These are phyloP conservation scores for Penicillium sp. DNA, from an alignment of 2,329 filamentous ascomycete genomes.

Conservation along the genomic window DNA sequence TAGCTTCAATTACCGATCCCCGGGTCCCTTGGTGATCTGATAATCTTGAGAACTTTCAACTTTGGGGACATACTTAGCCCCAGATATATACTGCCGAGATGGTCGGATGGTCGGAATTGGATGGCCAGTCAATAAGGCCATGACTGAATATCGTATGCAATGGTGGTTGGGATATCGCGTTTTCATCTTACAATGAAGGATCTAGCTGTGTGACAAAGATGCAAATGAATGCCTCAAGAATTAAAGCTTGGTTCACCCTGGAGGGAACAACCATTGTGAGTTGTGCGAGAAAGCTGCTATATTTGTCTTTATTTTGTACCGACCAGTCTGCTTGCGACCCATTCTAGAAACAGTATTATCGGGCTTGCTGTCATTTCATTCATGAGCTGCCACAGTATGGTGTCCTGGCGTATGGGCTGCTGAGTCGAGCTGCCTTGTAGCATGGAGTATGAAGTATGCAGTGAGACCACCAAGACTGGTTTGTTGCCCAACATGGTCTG, in stretches of 20 bases:
- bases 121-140: background rate
- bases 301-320: background rate
- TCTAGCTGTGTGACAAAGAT: background rate
- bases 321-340: background rate
- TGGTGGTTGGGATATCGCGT: background rate
- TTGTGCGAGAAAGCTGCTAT: background rate
- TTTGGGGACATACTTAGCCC: background rate
- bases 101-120: background rate
- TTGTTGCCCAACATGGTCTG: background rate
- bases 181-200: background rate
- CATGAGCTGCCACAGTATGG: background rate
- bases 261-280: background rate
- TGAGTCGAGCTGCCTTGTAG: background rate
- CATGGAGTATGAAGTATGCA: background rate
- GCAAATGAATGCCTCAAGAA: too few relatives aligned
- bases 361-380: background rate
- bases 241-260: background rate
- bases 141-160: background rate
- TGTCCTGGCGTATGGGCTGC: background rate
- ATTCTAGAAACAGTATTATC: background rate
- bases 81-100: background rate
- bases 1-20: background rate
- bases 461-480: background rate
- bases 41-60: background rate
- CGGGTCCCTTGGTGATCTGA: background rate